Base-by-base conservation (phyloP, 2,329 filamentous ascomycete genomes). In the Penicillium janthinellum region DNA sequence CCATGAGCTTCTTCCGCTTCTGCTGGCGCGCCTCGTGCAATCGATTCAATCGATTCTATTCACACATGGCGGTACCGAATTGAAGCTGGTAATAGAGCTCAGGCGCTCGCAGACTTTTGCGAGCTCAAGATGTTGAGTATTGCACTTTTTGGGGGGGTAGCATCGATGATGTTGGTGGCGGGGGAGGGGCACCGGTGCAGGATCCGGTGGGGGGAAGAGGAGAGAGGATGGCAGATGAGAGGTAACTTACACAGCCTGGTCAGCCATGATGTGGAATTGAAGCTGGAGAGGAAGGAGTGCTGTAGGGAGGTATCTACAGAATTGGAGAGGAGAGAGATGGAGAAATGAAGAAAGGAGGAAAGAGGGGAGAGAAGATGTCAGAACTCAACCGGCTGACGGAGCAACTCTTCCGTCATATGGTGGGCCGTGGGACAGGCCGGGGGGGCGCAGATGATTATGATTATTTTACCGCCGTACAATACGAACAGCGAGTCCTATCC, bases 241-340 rank as follows among this genome's bases (percentile, higher is more conserved):
- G 28, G 31, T 25, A 25, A 79, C 78, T 79, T 75, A 79, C 78
- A 78, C 75, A 75, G 77, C 78, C 64, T 78, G 67, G 59, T 76
- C 74, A 67, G 76, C 73, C 78, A 79, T 80, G 66, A 70, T 77
- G 71, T 53, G n/a, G 54, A 56, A 60, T 60, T 58, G 58, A 58
- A 60, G 58, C 59, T 55, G 51, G 44, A 39, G 35, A 52, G 49
- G 45, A 48, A 47, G 45, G 64, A 70, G 74, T 54, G 64, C 55
- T 56, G 64, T 41, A 54, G 60, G 52, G 45, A 49, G 62, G 64
- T 58, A 58, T 58, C 56, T 54, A 58, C 42, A 54, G 54, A 57
- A 60, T 31, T 52, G 58, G 58, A 65, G 61, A 61, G 58, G 61
- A 64, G 62, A 64, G 38, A 35, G 51, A 53, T 53, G 51, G 37